phyloP scores from a whole-genome alignment of 2,329 filamentous ascomycete species.

The Pezizomycotina sp. region DNA sequence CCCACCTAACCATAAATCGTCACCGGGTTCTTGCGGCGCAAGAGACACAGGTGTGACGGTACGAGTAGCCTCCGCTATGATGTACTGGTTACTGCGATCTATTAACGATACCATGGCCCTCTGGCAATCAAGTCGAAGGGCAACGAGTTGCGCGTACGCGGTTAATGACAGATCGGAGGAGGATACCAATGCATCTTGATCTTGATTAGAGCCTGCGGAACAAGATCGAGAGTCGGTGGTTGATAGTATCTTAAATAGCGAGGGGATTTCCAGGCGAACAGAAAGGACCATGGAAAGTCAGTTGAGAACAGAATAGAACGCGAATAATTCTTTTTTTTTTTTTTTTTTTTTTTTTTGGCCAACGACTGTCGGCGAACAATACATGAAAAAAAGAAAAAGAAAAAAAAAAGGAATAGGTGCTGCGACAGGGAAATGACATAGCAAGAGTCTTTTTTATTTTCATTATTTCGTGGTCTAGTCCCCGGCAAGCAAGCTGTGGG shows the following conservation, averaged over 20 bases:
- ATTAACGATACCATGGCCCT: conserved; percentile 38
- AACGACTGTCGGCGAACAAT: background rate
- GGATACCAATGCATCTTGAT: conserved; percentile 22
- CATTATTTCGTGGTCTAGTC: too few relatives aligned
- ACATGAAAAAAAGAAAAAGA: background rate
- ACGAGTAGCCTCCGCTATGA: conserved; percentile 38
- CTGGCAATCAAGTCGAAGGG: conserved; percentile 35
- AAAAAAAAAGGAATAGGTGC: conserved; percentile 1
- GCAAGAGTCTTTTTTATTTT: too few relatives aligned
- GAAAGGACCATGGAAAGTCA: background rate
- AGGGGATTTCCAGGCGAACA: conserved; percentile 1
- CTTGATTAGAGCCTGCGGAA: background rate
- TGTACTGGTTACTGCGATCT: conserved; percentile 34
- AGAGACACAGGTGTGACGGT: conserved; percentile 31
- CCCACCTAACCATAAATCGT: conserved; percentile 29
- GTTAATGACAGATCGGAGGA: conserved; percentile 33
- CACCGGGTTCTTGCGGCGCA: conserved; percentile 23
- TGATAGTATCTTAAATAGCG: conserved; percentile 10
- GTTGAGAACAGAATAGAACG: background rate
- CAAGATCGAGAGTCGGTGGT: conserved; percentile 13
- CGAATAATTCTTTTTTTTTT: background rate
- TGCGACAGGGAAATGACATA: conserved; percentile 6
- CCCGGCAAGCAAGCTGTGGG: too few relatives aligned
- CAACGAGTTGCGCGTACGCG: conserved; percentile 36
- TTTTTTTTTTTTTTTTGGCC: conserved; percentile 1